Base-by-base conservation (phyloP, 108 stramenopile genomes). In the Skeletonema potamos region DNA sequence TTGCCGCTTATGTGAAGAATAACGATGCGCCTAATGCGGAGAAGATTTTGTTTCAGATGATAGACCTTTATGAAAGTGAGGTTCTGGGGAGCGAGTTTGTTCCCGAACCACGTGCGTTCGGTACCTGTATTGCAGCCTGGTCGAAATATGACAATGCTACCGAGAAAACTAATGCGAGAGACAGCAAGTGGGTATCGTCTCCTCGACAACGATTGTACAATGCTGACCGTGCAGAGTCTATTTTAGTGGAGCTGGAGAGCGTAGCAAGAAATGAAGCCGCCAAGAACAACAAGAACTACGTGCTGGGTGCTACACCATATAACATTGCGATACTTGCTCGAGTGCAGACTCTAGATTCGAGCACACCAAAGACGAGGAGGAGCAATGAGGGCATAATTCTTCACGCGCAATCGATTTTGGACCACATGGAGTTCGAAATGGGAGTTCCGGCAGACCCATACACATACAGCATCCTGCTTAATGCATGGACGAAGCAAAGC, bases 21-120 rank as follows among this genome's bases (percentile, higher is more conserved):
- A 66, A 81, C 61, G 80, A 81, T 66, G 73, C 80, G 13, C 68
- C 64, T 0, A 70, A 66, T 27, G 80, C 73, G 60, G 80, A 81
- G 32, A 43, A 58, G 26, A 66, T 74, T 44, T 27, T 81, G 30
- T 54, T 66, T 58, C 27, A 74, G 61, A 81, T 74, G 80, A 39
- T 81, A n/a, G 68, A 81, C 17, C 65, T 81, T 22, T 81, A 81
- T 44, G 59, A 69, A 43, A 54, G 43, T 17, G 67, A 36, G 20
- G 48, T 24, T 27, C 46, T 73, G 11, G 79, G 79, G 11, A 22
- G 32, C 37, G 67, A 68, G 1, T 80, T 80, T 70, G 72, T 69
- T 27, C 79, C 79, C 60, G 72, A 80, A 26, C 34, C 57, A 41
- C 63, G 78, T 18, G 78, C 78, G 13, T 79, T 72, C 59, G 72